Evolutionary conservation across 2,329 filamentous ascomycete species (phyloP).

Genomic region (Claviceps quebecensis): DNA sequence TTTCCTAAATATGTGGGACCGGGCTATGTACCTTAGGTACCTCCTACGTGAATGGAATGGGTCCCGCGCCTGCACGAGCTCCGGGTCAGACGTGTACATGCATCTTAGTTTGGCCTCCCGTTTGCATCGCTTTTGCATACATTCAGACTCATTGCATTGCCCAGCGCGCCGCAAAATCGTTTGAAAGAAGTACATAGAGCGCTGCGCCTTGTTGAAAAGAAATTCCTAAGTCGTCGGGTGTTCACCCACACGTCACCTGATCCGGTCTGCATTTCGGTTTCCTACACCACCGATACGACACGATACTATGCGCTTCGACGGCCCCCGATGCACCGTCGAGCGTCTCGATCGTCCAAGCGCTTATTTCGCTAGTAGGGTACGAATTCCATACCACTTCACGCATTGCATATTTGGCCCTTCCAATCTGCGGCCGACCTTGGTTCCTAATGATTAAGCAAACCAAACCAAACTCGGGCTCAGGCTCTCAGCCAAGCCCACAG

Average conservation of each 20-base stretch:
- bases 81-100: too few relatives aligned
- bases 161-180: too few relatives aligned
- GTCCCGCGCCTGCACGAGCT: too few relatives aligned
- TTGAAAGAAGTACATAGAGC: too few relatives aligned
- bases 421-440: too few relatives aligned
- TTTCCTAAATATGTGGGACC: too few relatives aligned
- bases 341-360: slow-evolving; percentile 88
- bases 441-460: not conserved
- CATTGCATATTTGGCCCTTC: not conserved
- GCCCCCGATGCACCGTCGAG: slow-evolving; percentile 61
- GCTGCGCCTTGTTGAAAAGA: not conserved
- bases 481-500: not conserved
- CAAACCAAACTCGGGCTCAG: not conserved
- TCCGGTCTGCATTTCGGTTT: not conserved
- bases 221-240: not conserved
- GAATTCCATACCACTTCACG: slow-evolving; percentile 10
- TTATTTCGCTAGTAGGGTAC: slow-evolving; percentile 75
- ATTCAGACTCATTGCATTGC: too few relatives aligned
- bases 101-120: too few relatives aligned
- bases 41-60: too few relatives aligned
- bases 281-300: not conserved
- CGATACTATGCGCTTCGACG: slow-evolving; percentile 28
- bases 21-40: too few relatives aligned
- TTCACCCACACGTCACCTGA: not conserved
- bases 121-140: too few relatives aligned